phyloP scores from a whole-genome alignment of 192 early-diverging fungal genomes.

The Physocladia obscura region DNA sequence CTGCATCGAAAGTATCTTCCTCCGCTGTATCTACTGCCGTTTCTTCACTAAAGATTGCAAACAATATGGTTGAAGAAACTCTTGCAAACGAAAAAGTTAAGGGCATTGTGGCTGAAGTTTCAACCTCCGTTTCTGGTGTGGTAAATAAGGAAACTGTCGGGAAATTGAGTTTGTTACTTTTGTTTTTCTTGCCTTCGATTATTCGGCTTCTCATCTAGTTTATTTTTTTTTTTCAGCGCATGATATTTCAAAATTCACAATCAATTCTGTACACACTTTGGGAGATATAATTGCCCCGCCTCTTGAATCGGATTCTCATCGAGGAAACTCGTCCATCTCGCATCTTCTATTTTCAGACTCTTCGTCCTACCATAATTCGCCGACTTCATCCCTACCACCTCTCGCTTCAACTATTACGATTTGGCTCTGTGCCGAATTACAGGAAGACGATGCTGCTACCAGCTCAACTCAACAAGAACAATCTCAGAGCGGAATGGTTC shows the following conservation, averaged over 20 bases:
- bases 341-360: constrained; percentile 16
- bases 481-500: background rate
- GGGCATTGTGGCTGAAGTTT: constrained; percentile 32
- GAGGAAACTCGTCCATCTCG: constrained; percentile 15
- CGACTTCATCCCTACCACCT: background rate
- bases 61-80: constrained; percentile 47
- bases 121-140: constrained; percentile 16
- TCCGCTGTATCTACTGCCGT: constrained; percentile 29
- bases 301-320: constrained; percentile 9
- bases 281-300: constrained; percentile 50
- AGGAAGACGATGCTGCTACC: constrained; percentile 16
- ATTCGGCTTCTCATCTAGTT: background rate
- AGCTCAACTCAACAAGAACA: background rate
- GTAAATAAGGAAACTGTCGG: constrained; percentile 43
- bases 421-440: constrained; percentile 40
- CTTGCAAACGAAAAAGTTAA: constrained; percentile 45
- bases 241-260: constrained; percentile 38
- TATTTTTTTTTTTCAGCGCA: constrained; percentile 21
- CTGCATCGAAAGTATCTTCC: constrained; percentile 31
- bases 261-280: constrained; percentile 27
- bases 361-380: background rate
- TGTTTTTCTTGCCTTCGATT: background rate
- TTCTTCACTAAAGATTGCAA: constrained; percentile 37
- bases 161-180: constrained; percentile 35
- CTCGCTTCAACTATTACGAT: constrained; percentile 36